Conservation (phyloP, 148 eudicot genomes). For the Rhododendron simsii region DNA sequence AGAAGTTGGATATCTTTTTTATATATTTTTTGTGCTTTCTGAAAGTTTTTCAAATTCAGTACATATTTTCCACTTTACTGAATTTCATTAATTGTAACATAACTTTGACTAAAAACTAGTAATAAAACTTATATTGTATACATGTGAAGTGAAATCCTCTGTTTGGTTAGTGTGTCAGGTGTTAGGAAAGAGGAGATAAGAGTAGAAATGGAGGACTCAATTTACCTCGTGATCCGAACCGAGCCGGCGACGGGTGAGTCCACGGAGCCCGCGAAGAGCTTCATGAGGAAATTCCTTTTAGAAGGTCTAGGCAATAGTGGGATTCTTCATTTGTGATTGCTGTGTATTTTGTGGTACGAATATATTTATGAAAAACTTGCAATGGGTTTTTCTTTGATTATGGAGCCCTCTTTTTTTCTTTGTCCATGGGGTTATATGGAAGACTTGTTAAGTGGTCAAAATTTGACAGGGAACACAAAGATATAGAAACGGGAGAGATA, state of each 20-base stretch:
- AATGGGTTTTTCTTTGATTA: no score
- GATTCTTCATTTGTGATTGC: not conserved
- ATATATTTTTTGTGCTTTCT: not conserved
- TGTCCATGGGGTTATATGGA: no score
- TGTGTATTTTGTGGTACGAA: no score
- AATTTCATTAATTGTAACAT: no score
- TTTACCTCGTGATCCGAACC: conserved; percentile 58
- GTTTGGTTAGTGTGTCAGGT: conserved; percentile 26
- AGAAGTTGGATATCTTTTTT: no score
- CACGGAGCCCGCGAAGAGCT: conserved; percentile 29
- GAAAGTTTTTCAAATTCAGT: not conserved
- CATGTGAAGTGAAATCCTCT: not conserved
- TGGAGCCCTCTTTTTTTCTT: no score
- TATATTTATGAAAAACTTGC: no score
- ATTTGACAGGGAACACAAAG: no score
- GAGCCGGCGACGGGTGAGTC: conserved; percentile 20
- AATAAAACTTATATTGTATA: no score
- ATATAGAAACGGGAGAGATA: no score
- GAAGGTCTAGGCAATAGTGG: not conserved
- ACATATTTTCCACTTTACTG: not conserved
- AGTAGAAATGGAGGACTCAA: conserved; percentile 75
- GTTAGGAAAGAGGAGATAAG: conserved; percentile 64
- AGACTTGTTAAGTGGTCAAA: no score
- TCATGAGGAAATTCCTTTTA: conserved; percentile 40
- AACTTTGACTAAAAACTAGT: no score